Percentiles rank a stretch among this genome's conserved stretches.
Conservation (phyloP, 352 stramenopile species). For the Globisporangium canariense region DNA sequence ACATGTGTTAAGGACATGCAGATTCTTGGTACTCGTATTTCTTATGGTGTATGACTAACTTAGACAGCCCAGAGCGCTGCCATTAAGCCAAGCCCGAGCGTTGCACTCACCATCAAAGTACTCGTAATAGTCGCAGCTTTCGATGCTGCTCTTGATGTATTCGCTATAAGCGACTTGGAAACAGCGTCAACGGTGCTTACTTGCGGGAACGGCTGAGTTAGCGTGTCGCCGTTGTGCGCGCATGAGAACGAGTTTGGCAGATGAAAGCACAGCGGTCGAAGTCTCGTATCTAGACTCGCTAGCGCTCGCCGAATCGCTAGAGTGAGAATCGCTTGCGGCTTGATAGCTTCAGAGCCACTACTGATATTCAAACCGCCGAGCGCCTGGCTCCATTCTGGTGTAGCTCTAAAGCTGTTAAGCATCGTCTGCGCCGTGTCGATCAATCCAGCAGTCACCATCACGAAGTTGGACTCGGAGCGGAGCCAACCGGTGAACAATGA, state of each 20-base stretch:
- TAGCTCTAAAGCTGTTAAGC: not conserved
- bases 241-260: conserved; percentile 1
- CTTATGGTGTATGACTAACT: no score
- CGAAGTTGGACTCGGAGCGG: not conserved
- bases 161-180: not conserved
- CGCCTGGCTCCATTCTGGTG: not conserved
- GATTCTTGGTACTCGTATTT: no score
- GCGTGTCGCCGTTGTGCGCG: not conserved
- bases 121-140: not conserved
- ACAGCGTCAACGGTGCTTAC: not conserved
- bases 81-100: not conserved
- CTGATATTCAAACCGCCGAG: not conserved
- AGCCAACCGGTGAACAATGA: not conserved
- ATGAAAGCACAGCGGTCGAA: conserved; percentile 1
- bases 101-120: not conserved
- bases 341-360: not conserved
- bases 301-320: not conserved
- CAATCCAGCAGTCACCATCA: not conserved
- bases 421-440: not conserved
- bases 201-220: not conserved
- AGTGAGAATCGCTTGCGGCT: not conserved
- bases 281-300: not conserved
- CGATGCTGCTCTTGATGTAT: not conserved
- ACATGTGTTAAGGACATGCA: no score
- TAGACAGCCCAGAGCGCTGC: not conserved